Evolutionary conservation across 73 alveolate genomes (phyloP).

Genomic region (Paramecium pentaurelia): DNA sequence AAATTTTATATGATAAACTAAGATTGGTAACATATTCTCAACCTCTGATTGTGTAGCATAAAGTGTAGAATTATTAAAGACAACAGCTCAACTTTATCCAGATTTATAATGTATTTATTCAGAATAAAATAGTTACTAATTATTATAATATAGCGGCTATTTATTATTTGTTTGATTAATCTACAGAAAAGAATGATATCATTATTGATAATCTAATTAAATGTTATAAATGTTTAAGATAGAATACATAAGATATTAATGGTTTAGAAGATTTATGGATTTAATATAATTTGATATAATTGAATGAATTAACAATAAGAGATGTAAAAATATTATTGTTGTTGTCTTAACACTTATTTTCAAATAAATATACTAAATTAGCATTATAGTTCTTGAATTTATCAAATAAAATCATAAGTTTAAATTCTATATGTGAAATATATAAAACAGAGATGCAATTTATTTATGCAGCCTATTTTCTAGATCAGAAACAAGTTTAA

Average conservation of each 20-base stretch:
- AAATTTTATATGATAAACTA: not conserved
- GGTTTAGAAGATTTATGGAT: not conserved
- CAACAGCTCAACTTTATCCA: not conserved
- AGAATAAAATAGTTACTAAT: not conserved
- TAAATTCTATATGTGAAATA: not conserved
- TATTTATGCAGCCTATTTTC: constrained; percentile 25
- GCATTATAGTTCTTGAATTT: not conserved
- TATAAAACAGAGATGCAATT: not conserved
- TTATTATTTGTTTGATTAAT: not conserved
- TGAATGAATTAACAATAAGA: not conserved
- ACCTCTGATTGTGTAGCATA: not conserved
- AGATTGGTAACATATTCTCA: not conserved
- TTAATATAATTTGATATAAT: not conserved
- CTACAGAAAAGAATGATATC: not conserved
- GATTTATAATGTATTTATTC: not conserved
- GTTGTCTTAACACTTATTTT: not conserved
- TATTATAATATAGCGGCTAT: not conserved
- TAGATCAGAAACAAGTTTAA: not conserved
- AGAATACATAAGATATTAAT: not conserved
- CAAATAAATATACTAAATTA: not conserved
- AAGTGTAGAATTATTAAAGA: not conserved
- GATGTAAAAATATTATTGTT: not conserved
- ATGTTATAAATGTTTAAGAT: not conserved
- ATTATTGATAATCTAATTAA: not conserved
- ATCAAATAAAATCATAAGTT: not conserved